Conservation (phyloP, 257 asterid species). For the Salvia miltiorrhiza region DNA sequence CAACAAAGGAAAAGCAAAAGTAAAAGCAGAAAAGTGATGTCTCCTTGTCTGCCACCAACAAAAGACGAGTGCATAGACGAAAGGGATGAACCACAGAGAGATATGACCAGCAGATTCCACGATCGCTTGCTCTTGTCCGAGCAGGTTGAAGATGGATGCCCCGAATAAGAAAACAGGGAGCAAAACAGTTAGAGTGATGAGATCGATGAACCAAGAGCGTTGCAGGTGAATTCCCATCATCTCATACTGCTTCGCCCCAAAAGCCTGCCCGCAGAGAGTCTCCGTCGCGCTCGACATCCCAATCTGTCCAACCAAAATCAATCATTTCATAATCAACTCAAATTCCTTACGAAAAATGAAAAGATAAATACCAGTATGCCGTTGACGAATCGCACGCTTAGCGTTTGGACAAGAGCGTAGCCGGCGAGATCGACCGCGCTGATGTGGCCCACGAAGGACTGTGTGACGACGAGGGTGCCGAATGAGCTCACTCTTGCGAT, state of each 20-base stretch:
- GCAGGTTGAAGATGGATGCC: conserved; percentile 28
- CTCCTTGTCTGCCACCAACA: too few relatives aligned
- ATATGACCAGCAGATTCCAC: conserved; percentile 18
- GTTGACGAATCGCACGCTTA: background rate
- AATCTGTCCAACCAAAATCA: conserved; percentile 21
- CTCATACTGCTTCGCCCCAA: conserved; percentile 39
- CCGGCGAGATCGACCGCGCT: conserved; percentile 12
- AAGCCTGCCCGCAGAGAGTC: conserved; percentile 64
- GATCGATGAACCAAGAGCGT: conserved; percentile 42
- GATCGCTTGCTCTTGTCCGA: conserved; percentile 13
- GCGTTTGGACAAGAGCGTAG: conserved; percentile 11
- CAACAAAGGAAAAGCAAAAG: too few relatives aligned
- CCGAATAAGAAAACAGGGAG: conserved; percentile 43
- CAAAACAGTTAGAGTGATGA: conserved; percentile 23
- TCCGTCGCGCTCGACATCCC: conserved; percentile 69
- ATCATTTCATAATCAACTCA: too few relatives aligned
- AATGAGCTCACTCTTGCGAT: conserved; percentile 12
- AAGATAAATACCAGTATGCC: conserved; percentile 14
- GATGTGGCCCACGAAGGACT: conserved; percentile 14
- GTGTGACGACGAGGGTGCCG: conserved; percentile 10
- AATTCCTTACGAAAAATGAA: background rate
- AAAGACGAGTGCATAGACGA: background rate
- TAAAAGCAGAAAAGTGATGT: too few relatives aligned
- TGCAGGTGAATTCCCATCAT: conserved; percentile 53
- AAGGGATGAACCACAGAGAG: conserved; percentile 27